Evolutionary conservation across 148 eudicot species (phyloP), one percentile per base, ranked within the genome.

Genomic region (Vaccinium darrowii): DNA sequence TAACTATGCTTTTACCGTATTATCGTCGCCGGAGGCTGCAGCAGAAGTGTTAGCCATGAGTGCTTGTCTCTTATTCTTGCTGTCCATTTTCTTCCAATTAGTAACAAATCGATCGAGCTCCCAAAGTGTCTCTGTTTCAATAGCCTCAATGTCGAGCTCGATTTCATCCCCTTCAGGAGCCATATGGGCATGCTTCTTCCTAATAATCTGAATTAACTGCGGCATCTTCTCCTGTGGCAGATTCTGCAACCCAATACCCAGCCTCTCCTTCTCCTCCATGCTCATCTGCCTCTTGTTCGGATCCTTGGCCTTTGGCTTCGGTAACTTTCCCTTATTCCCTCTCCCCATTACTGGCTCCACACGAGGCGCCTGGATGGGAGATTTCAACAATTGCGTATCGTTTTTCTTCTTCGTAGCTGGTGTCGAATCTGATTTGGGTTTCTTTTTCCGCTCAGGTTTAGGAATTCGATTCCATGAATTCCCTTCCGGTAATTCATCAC

Each of bases 31-130:
- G 0, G 87, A 85, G 33, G 84, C 84, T 12, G 91, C 52, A 12
- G n/a, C 76, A 12, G 60, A 69, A 76, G 81, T 74, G 74, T 85
- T 87, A 76, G 84, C 83, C 88, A 95, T 85, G 67, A 95, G 88
- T 8, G 92, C 93, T 30, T 94, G 98, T 62, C 98, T 88, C 89
- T 87, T 90, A 39, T 86, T 87, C 91, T 95, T 95, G 79, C 97
- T 94, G 8, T 80, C 98, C 90, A 90, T 76, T 88, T 95, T 95
- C 94, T 95, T 95, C 92, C 93, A 93, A 86, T 95, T 94, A 1
- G 94, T 94, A 23, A 95, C 95, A 85, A 95, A 94, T 13, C 98
- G 86, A 84, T 95, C 98, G 51, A 95, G 94, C 87, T 95, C 98
- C 98, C 98, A 95, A 12, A 95, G 90, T 0, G 98, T 95, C 86